Evolutionary conservation across 768 basidiomycete genomes (phyloP), one percentile per base, ranked within the genome.

Genomic region (Amanita subjunquillea): DNA sequence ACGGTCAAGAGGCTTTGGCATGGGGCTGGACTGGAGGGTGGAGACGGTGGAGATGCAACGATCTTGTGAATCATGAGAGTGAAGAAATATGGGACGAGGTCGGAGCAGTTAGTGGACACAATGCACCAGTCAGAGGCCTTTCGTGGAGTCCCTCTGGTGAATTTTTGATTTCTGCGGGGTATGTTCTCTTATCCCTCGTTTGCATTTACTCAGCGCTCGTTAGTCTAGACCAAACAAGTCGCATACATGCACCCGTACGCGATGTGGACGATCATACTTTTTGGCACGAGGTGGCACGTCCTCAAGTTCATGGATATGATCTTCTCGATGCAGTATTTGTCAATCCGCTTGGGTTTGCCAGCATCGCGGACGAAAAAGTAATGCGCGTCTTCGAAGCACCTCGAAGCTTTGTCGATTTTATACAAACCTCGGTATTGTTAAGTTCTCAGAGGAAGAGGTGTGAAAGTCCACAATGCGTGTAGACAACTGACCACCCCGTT

Each of bases 221-320:
- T 59, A 93, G 93, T 38, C 67, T 85, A 49, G 96, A 99, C 60
- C 94, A 96, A 67, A 96, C 94, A 0, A 85, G 91, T 1, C 82
- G 96, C 13, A 79, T 97, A 55, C 92, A 97, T 61, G 91, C 82
- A 0, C 74, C 80, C 23, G 63, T 72, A 60, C 70, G 66, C 17
- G 22, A 22, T 22, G 51, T 20, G 54, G 55, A 1, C 29, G 50
- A 8, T 43, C 56, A 32, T 7, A 23, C 15, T 13, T 15, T 38
- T 8, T 95, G 92, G 92, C 86, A 87, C 59, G 96, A 99, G 63
- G 72, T 98, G 25, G 80, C 79, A 25, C 83, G 96, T 3, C 96
- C 96, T 17, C 96, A 99, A 66, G 83, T 97, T 15, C 96, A 99
- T 68, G 96, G 96, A 6, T 97, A 98, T 65, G 93, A 97, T 61